Percentiles rank a stretch among this genome's conserved stretches.
Conservation (phyloP, 257 asterid species). For the Capsicum rhomboideum region DNA sequence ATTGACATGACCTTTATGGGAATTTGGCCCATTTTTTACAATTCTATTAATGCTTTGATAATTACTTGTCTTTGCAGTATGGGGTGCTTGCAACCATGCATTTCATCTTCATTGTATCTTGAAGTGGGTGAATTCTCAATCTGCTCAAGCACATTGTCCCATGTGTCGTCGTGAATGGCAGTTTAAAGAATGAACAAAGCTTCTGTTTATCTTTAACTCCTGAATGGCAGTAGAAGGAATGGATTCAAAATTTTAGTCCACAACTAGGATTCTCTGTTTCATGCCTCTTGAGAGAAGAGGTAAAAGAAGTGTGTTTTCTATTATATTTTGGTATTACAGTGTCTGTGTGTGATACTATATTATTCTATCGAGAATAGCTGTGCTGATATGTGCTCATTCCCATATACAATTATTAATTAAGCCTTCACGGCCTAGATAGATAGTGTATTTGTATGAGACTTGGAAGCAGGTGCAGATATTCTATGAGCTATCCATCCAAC, state of each 20-base stretch:
- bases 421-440: background rate
- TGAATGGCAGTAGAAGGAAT: background rate
- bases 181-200: conserved; percentile 51
- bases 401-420: background rate
- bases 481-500: background rate
- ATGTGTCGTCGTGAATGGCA: conserved; percentile 98
- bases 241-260: background rate
- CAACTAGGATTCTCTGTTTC: background rate
- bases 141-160: conserved; percentile 90
- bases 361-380: background rate
- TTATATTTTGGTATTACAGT: background rate
- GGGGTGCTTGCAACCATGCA: conserved; percentile 95
- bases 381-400: background rate
- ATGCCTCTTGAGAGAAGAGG: background rate
- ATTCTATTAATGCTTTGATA: background rate
- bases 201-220: background rate
- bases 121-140: conserved; percentile 95
- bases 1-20: background rate
- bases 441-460: background rate
- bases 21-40: too few relatives aligned
- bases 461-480: background rate
- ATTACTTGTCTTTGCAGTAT: conserved; percentile 32
- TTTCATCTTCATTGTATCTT: conserved; percentile 95
- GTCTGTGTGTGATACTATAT: background rate
- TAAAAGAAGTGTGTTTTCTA: background rate